Evolutionary conservation across 441 rosid genomes (phyloP), one percentile per base, ranked within the genome.

Genomic region (Croton setiger): DNA sequence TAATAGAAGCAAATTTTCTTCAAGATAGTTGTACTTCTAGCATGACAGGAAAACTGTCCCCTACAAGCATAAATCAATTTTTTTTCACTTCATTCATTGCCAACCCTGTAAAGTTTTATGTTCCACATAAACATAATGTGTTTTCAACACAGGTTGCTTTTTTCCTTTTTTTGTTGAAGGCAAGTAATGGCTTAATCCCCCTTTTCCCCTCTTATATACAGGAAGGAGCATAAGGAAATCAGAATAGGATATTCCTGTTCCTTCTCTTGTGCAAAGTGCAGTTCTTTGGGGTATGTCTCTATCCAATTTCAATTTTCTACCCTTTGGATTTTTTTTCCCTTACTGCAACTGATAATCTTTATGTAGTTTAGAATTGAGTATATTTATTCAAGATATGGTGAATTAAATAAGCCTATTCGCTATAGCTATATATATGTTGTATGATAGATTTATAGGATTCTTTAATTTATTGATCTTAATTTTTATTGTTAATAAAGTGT

Each of bases 201-300:
- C 2, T 33, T 36, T 66, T 74, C 58, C 70, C 17, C 69, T 45
- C 62, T 53, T 70, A 58, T 79, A 41, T 41, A 69, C 79, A 92
- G 98, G n/a, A n/a, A n/a, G n/a, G 93, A 87, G 75, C 76, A 77
- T 90, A 59, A 88, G 82, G 82, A 89, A 85, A 81, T 86, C 97
- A 52, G 96, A 95, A 35, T 86, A 95, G 69, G 97, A 89, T 78
- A 76, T 92, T 69, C 97, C 98, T 4, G 80, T 95, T 61, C 97
- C 97, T 51, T 98, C 97, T 66, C 96, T 92, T 27, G 17, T 95
- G 53, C 72, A 88, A 81, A 95, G 98, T 76, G 99, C 99, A 55
- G 97, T 80, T 63, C 96, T 92, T 60, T 95, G 98, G 97, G 98
- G 99, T 92, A 84, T 66, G 83, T 66, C 60, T 33, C 21, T 55